These are phyloP conservation scores for Pneumocystis sp. DNA, from an alignment of 1,139 yeast species.

Conservation along the genomic window DNA sequence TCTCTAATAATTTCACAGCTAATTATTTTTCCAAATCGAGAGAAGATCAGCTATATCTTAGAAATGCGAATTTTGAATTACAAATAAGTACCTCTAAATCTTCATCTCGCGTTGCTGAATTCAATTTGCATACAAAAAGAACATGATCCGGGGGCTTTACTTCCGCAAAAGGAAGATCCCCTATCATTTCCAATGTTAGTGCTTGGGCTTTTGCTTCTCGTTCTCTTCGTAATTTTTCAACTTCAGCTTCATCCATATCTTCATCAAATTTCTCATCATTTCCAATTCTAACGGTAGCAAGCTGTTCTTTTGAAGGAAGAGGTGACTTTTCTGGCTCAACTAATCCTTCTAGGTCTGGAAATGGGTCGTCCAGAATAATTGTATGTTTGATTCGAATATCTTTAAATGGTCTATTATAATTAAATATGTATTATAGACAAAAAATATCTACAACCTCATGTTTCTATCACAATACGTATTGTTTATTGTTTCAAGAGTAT, in stretches of 20 bases:
- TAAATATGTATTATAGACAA: neutral
- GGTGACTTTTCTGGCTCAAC: slow-evolving; percentile 21
- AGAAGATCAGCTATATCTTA: slow-evolving; percentile 30
- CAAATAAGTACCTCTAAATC: slow-evolving; percentile 29
- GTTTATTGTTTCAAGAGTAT: slow-evolving; percentile 34
- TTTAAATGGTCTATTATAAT: slow-evolving; percentile 28
- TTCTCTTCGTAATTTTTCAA: slow-evolving; percentile 19
- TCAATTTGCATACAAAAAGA: slow-evolving; percentile 47
- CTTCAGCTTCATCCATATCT: slow-evolving; percentile 18
- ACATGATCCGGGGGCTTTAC: slow-evolving; percentile 48
- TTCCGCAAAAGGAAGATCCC: slow-evolving; percentile 47
- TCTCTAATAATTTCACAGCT: slow-evolving; percentile 40
- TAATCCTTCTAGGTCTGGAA: slow-evolving; percentile 24
- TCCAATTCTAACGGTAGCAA: slow-evolving; percentile 26
- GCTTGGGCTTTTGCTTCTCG: slow-evolving; percentile 38
- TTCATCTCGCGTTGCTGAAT: slow-evolving; percentile 42
- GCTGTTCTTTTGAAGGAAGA: slow-evolving; percentile 27
- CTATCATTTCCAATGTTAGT: slow-evolving; percentile 46
- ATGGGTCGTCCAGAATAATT: slow-evolving; percentile 42
- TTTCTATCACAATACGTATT: slow-evolving; percentile 27
- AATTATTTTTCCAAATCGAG: slow-evolving; percentile 42
- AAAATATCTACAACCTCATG: neutral
- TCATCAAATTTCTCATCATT: slow-evolving; percentile 20
- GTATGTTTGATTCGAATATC: slow-evolving; percentile 42
- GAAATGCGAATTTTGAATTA: neutral